Evolutionary conservation across 225 moss, liverwort and hornwort species (phyloP).

Genomic region (Neckera pumila): DNA sequence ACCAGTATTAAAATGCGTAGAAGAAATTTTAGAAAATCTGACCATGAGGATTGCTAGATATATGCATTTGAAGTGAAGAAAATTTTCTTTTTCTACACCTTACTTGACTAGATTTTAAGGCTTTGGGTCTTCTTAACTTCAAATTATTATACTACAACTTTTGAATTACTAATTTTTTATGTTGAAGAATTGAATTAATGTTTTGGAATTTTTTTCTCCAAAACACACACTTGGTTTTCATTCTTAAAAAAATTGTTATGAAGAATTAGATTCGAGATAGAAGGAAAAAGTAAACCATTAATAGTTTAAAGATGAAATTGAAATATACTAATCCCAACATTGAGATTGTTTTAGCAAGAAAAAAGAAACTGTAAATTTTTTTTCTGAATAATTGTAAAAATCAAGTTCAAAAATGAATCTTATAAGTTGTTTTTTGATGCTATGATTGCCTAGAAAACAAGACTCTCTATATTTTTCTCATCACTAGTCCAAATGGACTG

Average conservation of each 20-base stretch:
- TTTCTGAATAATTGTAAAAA: background rate
- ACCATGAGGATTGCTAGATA: rapidly evolving
- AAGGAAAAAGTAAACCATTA: background rate
- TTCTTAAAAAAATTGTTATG: background rate
- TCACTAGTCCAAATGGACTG: background rate
- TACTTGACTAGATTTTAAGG: background rate
- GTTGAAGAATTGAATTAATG: background rate
- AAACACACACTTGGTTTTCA: background rate
- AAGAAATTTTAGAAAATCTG: background rate
- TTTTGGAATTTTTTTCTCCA: no score
- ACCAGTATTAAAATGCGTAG: background rate
- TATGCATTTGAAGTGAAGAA: background rate
- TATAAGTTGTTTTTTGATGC: background rate
- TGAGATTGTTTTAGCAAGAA: background rate
- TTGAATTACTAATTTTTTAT: background rate
- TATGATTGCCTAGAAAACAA: rapidly evolving
- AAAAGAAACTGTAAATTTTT: rapidly evolving
- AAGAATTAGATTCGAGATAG: background rate
- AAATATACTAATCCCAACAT: background rate
- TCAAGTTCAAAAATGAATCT: background rate
- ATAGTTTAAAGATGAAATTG: background rate
- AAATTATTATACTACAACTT: background rate
- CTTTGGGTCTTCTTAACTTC: background rate
- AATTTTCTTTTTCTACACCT: rapidly evolving
- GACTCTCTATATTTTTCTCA: background rate